phyloP scores from a whole-genome alignment of 2,329 filamentous ascomycete genomes.

The Plenodomus tracheiphilus region DNA sequence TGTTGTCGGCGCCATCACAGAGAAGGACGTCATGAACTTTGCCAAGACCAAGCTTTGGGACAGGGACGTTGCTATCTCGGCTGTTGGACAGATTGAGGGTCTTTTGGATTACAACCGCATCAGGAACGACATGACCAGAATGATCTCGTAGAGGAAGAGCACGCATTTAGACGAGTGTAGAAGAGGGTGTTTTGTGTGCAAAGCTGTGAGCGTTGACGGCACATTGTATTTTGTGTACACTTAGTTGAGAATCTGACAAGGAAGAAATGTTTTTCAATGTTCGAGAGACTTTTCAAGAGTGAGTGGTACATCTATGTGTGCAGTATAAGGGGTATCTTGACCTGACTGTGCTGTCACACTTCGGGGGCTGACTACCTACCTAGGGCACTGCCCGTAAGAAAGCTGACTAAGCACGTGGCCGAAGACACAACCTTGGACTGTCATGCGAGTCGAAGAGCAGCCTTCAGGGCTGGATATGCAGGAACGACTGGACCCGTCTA shows the following conservation, averaged over 20 bases:
- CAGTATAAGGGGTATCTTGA: no score
- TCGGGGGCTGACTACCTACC: no score
- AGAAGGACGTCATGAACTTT: constrained; percentile 97
- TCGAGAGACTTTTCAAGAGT: no score
- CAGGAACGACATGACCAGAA: constrained; percentile 85
- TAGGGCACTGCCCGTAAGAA: no score
- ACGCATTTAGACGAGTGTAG: neutral
- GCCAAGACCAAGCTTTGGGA: constrained; percentile 96
- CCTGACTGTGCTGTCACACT: no score
- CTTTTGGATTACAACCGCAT: constrained; percentile 75
- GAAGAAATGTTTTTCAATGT: constrained; percentile 25
- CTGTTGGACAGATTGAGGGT: constrained; percentile 91
- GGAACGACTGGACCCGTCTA: no score
- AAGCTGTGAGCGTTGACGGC: constrained; percentile 21
- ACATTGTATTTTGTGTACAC: constrained; percentile 41
- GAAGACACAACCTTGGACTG: no score
- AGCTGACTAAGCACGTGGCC: no score
- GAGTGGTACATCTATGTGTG: no score
- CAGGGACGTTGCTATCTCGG: constrained; percentile 90
- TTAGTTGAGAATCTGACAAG: constrained; percentile 32
- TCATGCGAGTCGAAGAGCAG: no score
- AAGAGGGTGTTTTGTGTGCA: constrained; percentile 1
- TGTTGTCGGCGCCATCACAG: constrained; percentile 82
- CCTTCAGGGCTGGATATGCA: no score
- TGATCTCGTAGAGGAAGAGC: constrained; percentile 47